Evolutionary conservation across 1,284 basidiomycete species (phyloP), one percentile per base, ranked within the genome.

Genomic region (Marasmius tenuissimus): DNA sequence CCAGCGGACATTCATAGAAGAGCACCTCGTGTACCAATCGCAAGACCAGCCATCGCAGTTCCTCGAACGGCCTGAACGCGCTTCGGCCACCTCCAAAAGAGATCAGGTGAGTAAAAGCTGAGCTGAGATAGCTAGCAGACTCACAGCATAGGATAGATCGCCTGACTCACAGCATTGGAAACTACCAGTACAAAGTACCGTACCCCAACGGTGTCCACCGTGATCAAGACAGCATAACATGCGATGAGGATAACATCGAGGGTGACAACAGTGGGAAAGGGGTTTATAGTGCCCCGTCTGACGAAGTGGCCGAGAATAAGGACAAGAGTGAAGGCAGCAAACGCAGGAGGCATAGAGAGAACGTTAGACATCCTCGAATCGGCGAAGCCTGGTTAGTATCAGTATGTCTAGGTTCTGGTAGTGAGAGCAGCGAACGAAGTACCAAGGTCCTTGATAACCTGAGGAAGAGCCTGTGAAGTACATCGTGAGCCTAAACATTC

Each of bases 381-480:
- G 42, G 57, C 56, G 57, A 64, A 63, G 20, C 59, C 53, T 63
- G 40, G 8, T n/a, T 18, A 20, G 8, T 39, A 40, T 47, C 10
- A 38, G 20, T 47, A 39, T 27, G 16, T 38, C 18, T 34, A 39
- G 34, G 4, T 62, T 20, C 20, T 20, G 18, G 22, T n/a, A 22
- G 6, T 37, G 20, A 16, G 8, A 37, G 47, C 5, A 51, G 16
- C 38, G 34, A 14, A 10, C n/a, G 34, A 40, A n/a, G 4, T 55
- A 67, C 67, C 67, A 27, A 69, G 65, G 40, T 69, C 61, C 48
- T 64, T 64, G 51, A 69, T 69, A 8, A 69, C 66, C 7, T 66
- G 67, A 39, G 67, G 67, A 40, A 69, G 53, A 20, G 45, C 45
- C 45, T 47, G 20, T 47, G 8, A n/a, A 47, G 16, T 16, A 1